These are phyloP conservation scores for Senna tora DNA, from an alignment of 306 rosid genomes.

Conservation along the genomic window DNA sequence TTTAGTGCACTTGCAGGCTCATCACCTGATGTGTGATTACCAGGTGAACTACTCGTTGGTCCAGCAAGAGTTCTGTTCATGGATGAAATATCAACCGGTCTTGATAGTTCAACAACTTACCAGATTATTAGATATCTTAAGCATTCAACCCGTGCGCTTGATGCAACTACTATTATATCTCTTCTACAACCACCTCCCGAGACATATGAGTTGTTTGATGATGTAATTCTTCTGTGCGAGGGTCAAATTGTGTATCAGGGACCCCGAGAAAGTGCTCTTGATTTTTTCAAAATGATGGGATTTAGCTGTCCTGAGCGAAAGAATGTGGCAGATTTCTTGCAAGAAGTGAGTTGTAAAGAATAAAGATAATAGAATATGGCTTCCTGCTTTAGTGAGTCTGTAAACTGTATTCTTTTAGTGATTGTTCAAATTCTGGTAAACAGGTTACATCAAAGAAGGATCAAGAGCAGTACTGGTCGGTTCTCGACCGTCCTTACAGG, in stretches of 20 bases:
- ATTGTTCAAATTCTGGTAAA: slow-evolving; percentile 33
- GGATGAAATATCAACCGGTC: slow-evolving; percentile 99
- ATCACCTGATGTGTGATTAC: slow-evolving; percentile 40
- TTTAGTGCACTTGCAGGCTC: slow-evolving; percentile 40
- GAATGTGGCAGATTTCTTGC: slow-evolving; percentile 97
- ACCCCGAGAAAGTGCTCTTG: slow-evolving; percentile 74
- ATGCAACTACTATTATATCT: slow-evolving; percentile 87
- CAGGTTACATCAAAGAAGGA: slow-evolving; percentile 96
- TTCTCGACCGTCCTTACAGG: slow-evolving; percentile 75
- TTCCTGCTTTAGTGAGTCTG: slow-evolving; percentile 7
- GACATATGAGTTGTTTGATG: slow-evolving; percentile 97
- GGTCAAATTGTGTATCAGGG: slow-evolving; percentile 97
- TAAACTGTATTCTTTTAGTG: slow-evolving; percentile 31
- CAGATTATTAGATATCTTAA: slow-evolving; percentile 88
- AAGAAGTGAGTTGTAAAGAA: slow-evolving; percentile 73
- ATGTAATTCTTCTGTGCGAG: slow-evolving; percentile 86
- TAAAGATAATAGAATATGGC: slow-evolving; percentile 25
- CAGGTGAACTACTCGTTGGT: slow-evolving; percentile 95
- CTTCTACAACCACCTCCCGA: slow-evolving; percentile 99
- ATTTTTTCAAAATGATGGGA: slow-evolving; percentile 84
- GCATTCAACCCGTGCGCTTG: slow-evolving; percentile 89
- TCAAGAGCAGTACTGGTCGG: slow-evolving; percentile 97
- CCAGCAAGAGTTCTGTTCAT: slow-evolving; percentile 96
- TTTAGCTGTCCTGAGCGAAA: slow-evolving; percentile 86
- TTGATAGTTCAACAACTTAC: slow-evolving; percentile 92